Percentiles rank a stretch among this genome's conserved stretches.
Conservation (phyloP, 768 basidiomycete genomes). For the Postia placenta region DNA sequence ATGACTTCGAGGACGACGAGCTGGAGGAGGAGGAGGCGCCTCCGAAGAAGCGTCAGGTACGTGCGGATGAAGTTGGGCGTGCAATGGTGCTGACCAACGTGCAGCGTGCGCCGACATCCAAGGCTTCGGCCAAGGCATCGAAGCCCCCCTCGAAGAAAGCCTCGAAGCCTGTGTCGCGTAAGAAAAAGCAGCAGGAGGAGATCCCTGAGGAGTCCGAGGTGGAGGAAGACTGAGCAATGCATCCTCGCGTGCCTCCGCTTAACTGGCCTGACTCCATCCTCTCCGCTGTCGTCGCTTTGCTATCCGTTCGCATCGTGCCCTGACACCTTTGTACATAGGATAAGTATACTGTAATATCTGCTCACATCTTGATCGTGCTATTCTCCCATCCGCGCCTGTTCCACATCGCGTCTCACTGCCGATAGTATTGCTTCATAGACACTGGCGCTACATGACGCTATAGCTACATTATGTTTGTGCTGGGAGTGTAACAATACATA, state of each 20-base stretch:
- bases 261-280: neutral
- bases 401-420: no score
- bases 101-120: constrained; percentile 18
- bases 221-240: constrained; percentile 12
- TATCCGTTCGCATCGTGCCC: neutral
- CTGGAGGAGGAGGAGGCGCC: constrained; percentile 35
- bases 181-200: constrained; percentile 19
- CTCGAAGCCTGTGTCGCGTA: constrained; percentile 17
- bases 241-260: neutral
- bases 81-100: neutral
- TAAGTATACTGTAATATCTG: neutral
- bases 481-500: neutral
- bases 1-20: constrained; percentile 38
- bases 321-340: neutral
- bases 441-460: neutral
- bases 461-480: neutral
- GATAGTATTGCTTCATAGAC: neutral
- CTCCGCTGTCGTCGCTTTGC: neutral
- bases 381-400: no score
- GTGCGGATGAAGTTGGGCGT: constrained; percentile 6
- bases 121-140: constrained; percentile 9
- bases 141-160: constrained; percentile 18
- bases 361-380: no score
- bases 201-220: constrained; percentile 15
- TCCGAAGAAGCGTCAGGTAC: constrained; percentile 69